Conservation (phyloP, 768 basidiomycete genomes). For the Nidularia pulvinata region DNA sequence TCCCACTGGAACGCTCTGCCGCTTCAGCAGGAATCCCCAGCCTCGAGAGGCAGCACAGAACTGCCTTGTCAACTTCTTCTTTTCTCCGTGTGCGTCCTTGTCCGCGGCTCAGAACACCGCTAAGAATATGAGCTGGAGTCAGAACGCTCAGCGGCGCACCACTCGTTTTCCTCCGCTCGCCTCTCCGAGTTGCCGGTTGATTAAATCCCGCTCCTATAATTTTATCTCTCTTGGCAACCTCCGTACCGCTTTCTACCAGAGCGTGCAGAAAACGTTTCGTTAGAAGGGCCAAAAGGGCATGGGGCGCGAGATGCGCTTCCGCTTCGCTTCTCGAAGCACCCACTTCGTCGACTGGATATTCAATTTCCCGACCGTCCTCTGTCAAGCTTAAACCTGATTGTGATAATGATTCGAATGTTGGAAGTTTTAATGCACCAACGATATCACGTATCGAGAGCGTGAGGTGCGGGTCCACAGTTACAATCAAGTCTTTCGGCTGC, state of each 20-base stretch:
- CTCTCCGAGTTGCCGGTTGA: slow-evolving; percentile 10
- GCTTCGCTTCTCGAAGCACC: slow-evolving; percentile 22
- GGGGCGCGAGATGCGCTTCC: slow-evolving; percentile 33
- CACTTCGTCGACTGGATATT: slow-evolving; percentile 23
- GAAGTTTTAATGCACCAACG: slow-evolving; percentile 19
- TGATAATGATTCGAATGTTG: slow-evolving; percentile 11
- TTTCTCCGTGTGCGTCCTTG: slow-evolving; percentile 7
- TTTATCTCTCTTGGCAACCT: slow-evolving; percentile 30
- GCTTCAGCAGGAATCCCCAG: slow-evolving; percentile 17
- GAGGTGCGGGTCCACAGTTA: slow-evolving; percentile 25
- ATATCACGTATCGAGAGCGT: slow-evolving; percentile 23
- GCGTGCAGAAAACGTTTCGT: slow-evolving; percentile 28
- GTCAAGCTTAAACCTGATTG: not conserved
- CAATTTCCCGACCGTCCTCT: not conserved
- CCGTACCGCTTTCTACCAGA: slow-evolving; percentile 33
- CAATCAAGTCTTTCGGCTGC: no score
- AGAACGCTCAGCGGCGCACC: slow-evolving; percentile 19
- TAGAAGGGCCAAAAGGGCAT: slow-evolving; percentile 34
- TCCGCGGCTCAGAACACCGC: slow-evolving; percentile 29
- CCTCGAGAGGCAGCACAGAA: slow-evolving; percentile 25
- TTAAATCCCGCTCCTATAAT: slow-evolving; percentile 6
- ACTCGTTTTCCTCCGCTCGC: slow-evolving; percentile 10
- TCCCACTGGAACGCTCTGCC: not conserved
- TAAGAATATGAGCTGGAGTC: slow-evolving; percentile 43
- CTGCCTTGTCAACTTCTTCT: slow-evolving; percentile 9